Evolutionary conservation across 768 basidiomycete species (phyloP).

Genomic region (Mycena galericulata): DNA sequence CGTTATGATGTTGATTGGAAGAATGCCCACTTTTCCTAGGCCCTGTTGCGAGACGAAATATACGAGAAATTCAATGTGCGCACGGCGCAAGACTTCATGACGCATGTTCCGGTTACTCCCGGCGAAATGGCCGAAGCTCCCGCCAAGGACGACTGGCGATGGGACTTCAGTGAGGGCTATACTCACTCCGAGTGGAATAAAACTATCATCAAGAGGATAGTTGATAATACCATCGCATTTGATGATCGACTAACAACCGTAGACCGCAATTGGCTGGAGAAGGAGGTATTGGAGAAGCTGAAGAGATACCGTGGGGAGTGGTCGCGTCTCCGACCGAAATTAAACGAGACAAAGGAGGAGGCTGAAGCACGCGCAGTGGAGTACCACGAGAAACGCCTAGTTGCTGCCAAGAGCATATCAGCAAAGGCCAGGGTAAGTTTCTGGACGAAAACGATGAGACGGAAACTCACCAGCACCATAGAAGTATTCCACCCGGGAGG

Average conservation of each 20-base stretch:
- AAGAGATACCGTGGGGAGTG: background rate
- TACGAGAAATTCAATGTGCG: background rate
- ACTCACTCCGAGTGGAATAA: background rate
- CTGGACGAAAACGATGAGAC: background rate
- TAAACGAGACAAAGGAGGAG: background rate
- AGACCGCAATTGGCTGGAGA: background rate
- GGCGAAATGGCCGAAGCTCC: background rate
- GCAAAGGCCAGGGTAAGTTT: background rate
- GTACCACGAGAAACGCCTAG: background rate
- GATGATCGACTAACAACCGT: background rate
- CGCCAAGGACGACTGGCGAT: constrained; percentile 8
- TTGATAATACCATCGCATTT: background rate
- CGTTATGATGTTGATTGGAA: no score
- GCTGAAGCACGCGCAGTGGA: background rate
- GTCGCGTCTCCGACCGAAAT: background rate
- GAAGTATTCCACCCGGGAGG: background rate
- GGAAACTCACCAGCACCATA: background rate
- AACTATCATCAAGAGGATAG: background rate
- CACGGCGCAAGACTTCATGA: background rate
- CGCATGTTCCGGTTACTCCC: background rate
- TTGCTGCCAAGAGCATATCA: background rate
- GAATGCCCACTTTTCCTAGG: no score
- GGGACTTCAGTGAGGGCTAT: constrained; percentile 13
- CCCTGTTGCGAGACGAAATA: no score
- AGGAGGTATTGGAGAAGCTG: background rate